Evolutionary conservation across 2,329 filamentous ascomycete species (phyloP).

Genomic region (Tolypocladium tropicale): DNA sequence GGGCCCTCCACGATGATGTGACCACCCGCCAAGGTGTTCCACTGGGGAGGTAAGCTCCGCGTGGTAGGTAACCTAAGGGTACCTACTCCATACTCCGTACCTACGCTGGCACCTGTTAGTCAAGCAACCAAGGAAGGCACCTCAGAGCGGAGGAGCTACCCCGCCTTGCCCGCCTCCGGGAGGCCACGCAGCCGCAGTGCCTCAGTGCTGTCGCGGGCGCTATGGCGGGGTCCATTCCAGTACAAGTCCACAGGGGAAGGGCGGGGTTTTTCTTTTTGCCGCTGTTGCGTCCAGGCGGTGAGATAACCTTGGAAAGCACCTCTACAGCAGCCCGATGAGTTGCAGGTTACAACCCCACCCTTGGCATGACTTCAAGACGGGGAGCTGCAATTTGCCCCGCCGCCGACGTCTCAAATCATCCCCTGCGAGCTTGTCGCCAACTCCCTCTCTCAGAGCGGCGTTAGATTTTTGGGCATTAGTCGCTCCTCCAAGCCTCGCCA

Average conservation of each 20-base stretch:
- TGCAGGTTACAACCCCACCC: too few relatives aligned
- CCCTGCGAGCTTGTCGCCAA: neutral
- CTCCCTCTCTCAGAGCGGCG: neutral
- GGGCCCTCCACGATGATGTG: constrained; percentile 1
- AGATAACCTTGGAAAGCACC: too few relatives aligned
- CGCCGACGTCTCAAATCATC: neutral
- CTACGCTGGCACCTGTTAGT: too few relatives aligned
- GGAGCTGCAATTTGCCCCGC: neutral
- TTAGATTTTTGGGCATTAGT: constrained; percentile 4
- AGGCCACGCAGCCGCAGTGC: neutral
- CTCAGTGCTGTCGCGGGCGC: neutral
- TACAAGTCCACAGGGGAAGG: too few relatives aligned
- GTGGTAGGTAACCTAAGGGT: too few relatives aligned
- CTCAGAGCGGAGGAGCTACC: neutral
- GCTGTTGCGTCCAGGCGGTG: neutral
- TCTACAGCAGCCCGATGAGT: too few relatives aligned
- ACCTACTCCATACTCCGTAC: too few relatives aligned
- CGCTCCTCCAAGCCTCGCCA: neutral
- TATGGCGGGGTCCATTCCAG: neutral
- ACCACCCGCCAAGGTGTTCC: too few relatives aligned
- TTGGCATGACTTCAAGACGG: too few relatives aligned
- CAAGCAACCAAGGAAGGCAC: too few relatives aligned
- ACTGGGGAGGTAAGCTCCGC: too few relatives aligned
- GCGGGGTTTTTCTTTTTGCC: neutral
- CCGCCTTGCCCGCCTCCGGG: too few relatives aligned